phyloP scores from a whole-genome alignment of 2,329 filamentous ascomycete species.

The Colletotrichum kahawae region DNA sequence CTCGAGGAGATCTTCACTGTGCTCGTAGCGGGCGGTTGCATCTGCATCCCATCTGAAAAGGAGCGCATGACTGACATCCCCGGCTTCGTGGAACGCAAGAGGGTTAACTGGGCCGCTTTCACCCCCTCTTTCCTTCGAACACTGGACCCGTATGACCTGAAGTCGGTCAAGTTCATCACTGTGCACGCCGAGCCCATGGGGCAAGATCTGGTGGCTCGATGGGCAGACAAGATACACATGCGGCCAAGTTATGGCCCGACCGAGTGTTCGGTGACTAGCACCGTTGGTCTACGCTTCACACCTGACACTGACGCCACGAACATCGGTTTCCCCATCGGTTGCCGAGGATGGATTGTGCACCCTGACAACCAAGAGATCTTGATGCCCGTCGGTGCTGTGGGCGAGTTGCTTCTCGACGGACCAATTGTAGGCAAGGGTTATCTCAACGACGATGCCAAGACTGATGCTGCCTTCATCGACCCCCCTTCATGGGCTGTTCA shows the following conservation, averaged over 20 bases:
- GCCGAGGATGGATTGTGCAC: conserved; percentile 29
- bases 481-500: background rate
- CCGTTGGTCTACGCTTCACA: conserved; percentile 35
- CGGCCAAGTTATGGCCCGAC: conserved; percentile 32
- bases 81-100: conserved; percentile 52
- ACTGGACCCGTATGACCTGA: conserved; percentile 39
- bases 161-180: conserved; percentile 40
- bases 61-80: conserved; percentile 49
- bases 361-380: conserved; percentile 17
- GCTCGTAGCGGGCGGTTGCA: conserved; percentile 51
- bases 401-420: conserved; percentile 14
- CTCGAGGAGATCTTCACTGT: conserved; percentile 57
- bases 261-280: conserved; percentile 25
- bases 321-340: conserved; percentile 29
- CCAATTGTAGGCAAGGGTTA: conserved; percentile 8
- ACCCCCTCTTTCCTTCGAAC: conserved; percentile 61
- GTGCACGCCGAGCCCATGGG: conserved; percentile 31
- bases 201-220: conserved; percentile 24
- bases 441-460: conserved; percentile 2
- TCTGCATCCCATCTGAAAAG: conserved; percentile 42
- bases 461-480: background rate
- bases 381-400: conserved; percentile 6
- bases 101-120: conserved; percentile 58
- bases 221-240: conserved; percentile 25
- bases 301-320: background rate